Conservation (phyloP, 2,329 filamentous ascomycete genomes). For the Scopulariopsis brevicaulis region DNA sequence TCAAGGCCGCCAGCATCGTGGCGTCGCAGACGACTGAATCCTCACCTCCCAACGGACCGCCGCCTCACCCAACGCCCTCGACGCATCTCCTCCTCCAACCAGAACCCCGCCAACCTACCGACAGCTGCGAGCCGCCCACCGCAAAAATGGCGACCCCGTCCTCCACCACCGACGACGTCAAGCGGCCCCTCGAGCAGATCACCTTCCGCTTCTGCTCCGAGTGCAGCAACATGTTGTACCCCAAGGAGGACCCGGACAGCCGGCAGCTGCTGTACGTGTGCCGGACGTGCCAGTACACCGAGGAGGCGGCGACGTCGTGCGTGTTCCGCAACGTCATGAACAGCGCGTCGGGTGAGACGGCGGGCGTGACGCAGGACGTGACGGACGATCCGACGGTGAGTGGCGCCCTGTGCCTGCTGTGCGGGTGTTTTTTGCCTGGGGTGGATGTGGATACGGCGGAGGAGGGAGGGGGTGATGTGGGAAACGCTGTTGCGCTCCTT, state of each 20-base stretch:
- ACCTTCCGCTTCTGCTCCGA: constrained; percentile 97
- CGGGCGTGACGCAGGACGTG: constrained; percentile 94
- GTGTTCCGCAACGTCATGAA: constrained; percentile 93
- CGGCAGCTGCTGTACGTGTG: constrained; percentile 90
- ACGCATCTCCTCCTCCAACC: not conserved
- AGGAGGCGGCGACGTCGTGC: constrained; percentile 76
- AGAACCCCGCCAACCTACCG: not conserved
- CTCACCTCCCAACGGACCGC: too few species aligned
- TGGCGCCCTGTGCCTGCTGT: constrained; percentile 39
- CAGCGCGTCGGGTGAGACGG: constrained; percentile 85
- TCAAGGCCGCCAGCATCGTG: too few species aligned
- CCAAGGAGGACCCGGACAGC: constrained; percentile 79
- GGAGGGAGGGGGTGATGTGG: not conserved
- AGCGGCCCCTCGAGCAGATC: constrained; percentile 58
- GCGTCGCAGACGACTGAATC: too few species aligned
- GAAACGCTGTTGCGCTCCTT: not conserved
- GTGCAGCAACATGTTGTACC: constrained; percentile 97
- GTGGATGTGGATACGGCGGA: not conserved
- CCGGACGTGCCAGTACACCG: constrained; percentile 87
- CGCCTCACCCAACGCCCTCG: too few species aligned
- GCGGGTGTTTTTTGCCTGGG: constrained; percentile 22
- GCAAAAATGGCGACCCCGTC: constrained; percentile 42
- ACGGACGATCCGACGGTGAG: constrained; percentile 97
- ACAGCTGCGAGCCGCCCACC: not conserved
- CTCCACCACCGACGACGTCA: constrained; percentile 26